Percentiles rank a stretch among this genome's conserved stretches.
These are phyloP conservation scores for Earliella scabrosa DNA, from an alignment of 1,284 basidiomycete species.

Conservation along the genomic window DNA sequence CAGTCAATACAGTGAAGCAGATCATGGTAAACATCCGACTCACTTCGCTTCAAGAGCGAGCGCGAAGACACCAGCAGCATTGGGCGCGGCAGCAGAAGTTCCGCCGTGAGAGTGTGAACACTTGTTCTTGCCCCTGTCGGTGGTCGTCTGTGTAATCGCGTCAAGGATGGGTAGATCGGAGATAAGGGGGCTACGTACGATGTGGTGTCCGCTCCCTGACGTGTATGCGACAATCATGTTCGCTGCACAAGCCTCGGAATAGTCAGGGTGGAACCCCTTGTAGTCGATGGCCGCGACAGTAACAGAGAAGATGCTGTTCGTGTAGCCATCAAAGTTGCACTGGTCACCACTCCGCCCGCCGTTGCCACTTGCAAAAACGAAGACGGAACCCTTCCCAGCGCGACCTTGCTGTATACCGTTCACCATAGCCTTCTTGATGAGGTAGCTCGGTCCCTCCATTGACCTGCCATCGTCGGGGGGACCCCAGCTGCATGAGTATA, in stretches of 20 bases:
- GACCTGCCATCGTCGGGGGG: constrained; percentile 94
- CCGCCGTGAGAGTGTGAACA: constrained; percentile 92
- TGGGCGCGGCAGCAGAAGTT: constrained; percentile 97
- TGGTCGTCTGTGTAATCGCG: constrained; percentile 74
- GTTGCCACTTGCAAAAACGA: constrained; percentile 98
- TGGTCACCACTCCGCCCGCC: constrained; percentile 93
- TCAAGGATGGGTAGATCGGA: neutral
- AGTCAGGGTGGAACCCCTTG: constrained; percentile 93
- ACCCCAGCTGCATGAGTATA: constrained; percentile 98
- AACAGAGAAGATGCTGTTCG: constrained; percentile 96
- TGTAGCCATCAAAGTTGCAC: constrained; percentile 99
- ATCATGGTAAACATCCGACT: too few relatives aligned
- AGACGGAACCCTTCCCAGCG: constrained; percentile 89
- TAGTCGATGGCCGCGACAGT: constrained; percentile 95
- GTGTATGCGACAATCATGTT: constrained; percentile 97
- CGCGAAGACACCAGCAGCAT: constrained; percentile 91
- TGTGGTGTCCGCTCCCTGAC: constrained; percentile 93
- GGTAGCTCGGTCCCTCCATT: constrained; percentile 93
- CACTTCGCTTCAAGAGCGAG: constrained; percentile 85
- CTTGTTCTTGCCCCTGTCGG: constrained; percentile 86
- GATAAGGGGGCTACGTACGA: constrained; percentile 58
- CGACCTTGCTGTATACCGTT: constrained; percentile 95
- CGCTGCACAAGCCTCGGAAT: constrained; percentile 96
- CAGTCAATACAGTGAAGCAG: too few relatives aligned
- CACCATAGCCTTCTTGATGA: constrained; percentile 94